Base-by-base conservation (phyloP, 495 filamentous ascomycete species). In the Niebla homalea region DNA sequence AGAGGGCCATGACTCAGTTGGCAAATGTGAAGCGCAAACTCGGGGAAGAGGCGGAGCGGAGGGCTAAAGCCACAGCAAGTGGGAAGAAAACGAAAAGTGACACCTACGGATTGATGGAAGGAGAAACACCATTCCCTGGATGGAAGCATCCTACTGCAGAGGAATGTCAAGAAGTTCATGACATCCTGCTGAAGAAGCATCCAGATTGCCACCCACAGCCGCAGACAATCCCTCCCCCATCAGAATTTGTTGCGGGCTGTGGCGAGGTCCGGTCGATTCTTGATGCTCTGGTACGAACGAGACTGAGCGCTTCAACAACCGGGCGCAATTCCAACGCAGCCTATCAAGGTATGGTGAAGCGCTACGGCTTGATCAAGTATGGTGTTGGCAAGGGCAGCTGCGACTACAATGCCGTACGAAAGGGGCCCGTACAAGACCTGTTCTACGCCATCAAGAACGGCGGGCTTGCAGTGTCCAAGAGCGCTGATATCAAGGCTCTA, bases 201-300 rank as follows among this genome's bases (percentile, higher is more conserved):
- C 87, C 96, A 58, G 84, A 82, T 1, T 72, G 84, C 3, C 67
- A 67, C 25, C 70, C 73, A 8, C 48, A 55, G 25, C 90, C 92
- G 1, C 66, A 77, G 15, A 77, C 67, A 1, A 80, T 92, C 15
- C 87, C 87, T 0, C 65, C 73, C 7, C 85, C 92, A 1, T 87
- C 85, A n/a, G 65, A 86, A 2, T 81, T 82, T 3, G 75, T 88
- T 14, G 78, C 89, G 16, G 90, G 89, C 2, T 98, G 92, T 57
- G 92, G 92, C 14, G 89, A 98, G 63, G 92, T 96, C 0, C 90
- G 90, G 0, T 90, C 81, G 18, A 80, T 96, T 1, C 72, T 98
- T 0, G 92, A 97, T 60, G 92, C 89, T 0, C 68, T 98, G 0
- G 75, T 95, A 20, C 76, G 89, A 21, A 94, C 89, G 0, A 60